Base-by-base conservation (phyloP, 805 yeast species). In the Scheffersomyces stipitis region DNA sequence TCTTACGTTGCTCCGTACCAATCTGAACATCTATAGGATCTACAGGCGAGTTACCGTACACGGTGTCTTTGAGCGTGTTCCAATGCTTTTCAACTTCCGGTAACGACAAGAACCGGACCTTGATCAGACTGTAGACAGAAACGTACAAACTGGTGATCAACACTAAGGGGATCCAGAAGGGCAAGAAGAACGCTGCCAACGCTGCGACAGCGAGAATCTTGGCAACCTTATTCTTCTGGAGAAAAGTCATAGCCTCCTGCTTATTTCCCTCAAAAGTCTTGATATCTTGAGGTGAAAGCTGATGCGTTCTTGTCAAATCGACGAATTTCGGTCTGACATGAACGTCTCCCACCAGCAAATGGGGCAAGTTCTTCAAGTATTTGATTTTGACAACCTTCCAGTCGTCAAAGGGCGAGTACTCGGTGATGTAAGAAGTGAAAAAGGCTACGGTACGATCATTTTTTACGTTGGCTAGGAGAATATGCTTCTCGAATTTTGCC, bases 381-480 rank as follows among this genome's bases (percentile, higher is more conserved):
- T 67, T 65, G 38, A 80, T 64, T 28, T 69, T 71, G 34, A 75
- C 56, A 14, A 54, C 52, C 32, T 72, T 73, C 73, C 76, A 74
- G 32, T 66, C 62, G 24, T 80, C 80, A 55, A 88, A 89, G 1
- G 96, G 96, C 37, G 86, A 79, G 41, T 72, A 75, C 20, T 80
- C 72, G 3, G 91, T 72, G 40, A 91, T 83, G 58, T 71, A 89
- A 0, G 95, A 73, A 0, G 97, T 87, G 62, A 80, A 86, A 58
- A 88, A 91, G 12, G 91, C 83, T 5, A 90, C 98, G 0, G 95
- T 78, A 41, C 96, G 71, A 60, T 90, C 98, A 53, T 86, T 81
- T 38, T 80, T 72, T 16, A 83, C 73, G 60, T 91, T 90, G 7
- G 96, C 89, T 38, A 88, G 66, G 2, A 80, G 56, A 3, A 77